These are phyloP conservation scores for Kwoniella sp. DNA, from an alignment of 768 basidiomycete genomes.

Conservation along the genomic window DNA sequence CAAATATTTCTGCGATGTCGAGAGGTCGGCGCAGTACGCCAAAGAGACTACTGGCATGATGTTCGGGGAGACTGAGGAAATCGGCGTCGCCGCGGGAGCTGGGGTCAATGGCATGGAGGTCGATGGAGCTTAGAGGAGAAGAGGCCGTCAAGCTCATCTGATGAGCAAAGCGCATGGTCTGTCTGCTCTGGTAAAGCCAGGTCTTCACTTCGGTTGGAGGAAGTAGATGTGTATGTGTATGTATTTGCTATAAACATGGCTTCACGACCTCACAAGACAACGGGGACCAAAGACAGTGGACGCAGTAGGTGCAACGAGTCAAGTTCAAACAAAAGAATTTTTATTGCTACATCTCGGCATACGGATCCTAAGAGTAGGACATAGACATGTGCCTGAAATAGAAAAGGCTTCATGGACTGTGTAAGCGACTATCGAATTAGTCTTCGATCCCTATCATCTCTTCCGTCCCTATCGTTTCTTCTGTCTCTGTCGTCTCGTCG, in stretches of 20 bases:
- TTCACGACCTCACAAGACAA: too few relatives aligned
- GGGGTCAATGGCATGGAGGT: constrained; percentile 18
- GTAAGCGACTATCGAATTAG: neutral
- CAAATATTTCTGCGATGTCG: constrained; percentile 57
- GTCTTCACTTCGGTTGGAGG: too few relatives aligned
- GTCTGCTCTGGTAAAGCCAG: too few relatives aligned
- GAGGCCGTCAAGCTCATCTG: neutral
- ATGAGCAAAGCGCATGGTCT: too few relatives aligned
- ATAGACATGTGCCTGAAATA: too few relatives aligned
- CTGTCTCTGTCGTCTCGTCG: constrained; percentile 3
- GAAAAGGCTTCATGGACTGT: too few relatives aligned
- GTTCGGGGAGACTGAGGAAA: constrained; percentile 54
- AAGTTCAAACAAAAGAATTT: too few relatives aligned
- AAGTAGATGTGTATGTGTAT: neutral
- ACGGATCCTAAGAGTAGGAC: too few relatives aligned
- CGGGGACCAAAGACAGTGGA: too few relatives aligned
- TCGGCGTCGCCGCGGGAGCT: neutral
- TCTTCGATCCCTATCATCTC: constrained; percentile 11
- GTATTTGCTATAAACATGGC: too few relatives aligned
- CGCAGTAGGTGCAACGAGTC: too few relatives aligned
- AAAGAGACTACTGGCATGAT: constrained; percentile 55
- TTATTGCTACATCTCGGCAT: too few relatives aligned
- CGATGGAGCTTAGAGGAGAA: constrained; percentile 4
- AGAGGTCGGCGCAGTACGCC: constrained; percentile 52
- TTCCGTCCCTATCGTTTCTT: neutral